Evolutionary conservation across 345 rosid species (phyloP), one percentile per base, ranked within the genome.

Genomic region (Eucalyptus marginata): DNA sequence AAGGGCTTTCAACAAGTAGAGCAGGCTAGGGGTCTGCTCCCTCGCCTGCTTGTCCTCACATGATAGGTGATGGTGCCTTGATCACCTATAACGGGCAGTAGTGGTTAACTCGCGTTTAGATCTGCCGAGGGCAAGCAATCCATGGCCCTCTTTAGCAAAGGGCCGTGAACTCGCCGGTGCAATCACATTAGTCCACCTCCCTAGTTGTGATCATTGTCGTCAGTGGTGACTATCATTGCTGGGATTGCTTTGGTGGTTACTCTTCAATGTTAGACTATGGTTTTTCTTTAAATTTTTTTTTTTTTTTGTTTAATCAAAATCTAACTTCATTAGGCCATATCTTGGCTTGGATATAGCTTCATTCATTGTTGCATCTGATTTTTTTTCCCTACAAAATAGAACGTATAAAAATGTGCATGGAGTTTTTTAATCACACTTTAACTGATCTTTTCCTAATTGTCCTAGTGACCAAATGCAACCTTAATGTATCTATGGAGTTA

Each of bases 81-180:
- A 56, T 56, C 62, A 22, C 62, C 27, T 56, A 56, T 56, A 10
- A 56, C 1, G 2, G 4, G 62, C 3, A 56, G 3, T 9, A 56
- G 62, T 5, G 62, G 13, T 8, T 56, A 0, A 24, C 62, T 24
- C 0, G 3, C 6, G 0, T 24, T 10, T 24, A 24, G 0, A 56
- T 56, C 3, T 56, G 1, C 27, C 62, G 0, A 52, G 2, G 58
- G 25, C 27, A 56, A 56, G 29, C 29, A 56, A 22, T 24, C 13
- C 62, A 56, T 56, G 13, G 29, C 62, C 62, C 66, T 59, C n/a
- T 5, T 59, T 12, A 59, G 31, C 15, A 25, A 59, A 59, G 66
- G 12, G 66, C 13, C 29, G 1, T 3, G 27, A 36, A 18, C 13
- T 71, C 8, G 7, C 14, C 13, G 1, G 1, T 33, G 8, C 14